These are phyloP conservation scores for Coemansia sp. DNA, from an alignment of 192 early-diverging fungal species.

Conservation along the genomic window DNA sequence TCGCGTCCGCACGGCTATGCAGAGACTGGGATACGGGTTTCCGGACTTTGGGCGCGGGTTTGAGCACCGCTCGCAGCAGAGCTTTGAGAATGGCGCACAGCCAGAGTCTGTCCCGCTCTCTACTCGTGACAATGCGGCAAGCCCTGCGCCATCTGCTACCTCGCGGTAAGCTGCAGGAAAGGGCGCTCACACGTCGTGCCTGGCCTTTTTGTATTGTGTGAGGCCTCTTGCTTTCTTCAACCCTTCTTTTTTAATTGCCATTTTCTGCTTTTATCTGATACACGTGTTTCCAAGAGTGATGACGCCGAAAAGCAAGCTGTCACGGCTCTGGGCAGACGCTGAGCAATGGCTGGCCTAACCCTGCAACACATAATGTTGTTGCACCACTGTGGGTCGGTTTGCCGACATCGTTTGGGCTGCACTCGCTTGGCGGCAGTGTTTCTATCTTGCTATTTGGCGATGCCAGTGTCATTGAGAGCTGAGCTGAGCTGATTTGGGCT, in stretches of 20 bases:
- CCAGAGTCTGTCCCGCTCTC: background rate
- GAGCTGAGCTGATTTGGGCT: background rate
- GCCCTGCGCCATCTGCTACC: background rate
- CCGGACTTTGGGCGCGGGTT: conserved; percentile 51
- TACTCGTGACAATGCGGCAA: background rate
- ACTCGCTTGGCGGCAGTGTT: background rate
- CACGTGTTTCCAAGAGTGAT: background rate
- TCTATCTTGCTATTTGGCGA: conserved; percentile 13
- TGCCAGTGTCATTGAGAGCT: conserved; percentile 1
- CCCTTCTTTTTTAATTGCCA: background rate
- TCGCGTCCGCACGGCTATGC: conserved; percentile 42
- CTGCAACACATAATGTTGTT: background rate
- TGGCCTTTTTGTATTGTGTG: background rate
- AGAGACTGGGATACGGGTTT: conserved; percentile 37
- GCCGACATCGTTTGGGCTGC: background rate
- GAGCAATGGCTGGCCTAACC: background rate
- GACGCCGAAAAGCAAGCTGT: background rate
- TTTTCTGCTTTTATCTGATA: background rate
- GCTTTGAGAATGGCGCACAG: conserved; percentile 25
- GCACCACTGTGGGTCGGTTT: conserved; percentile 1
- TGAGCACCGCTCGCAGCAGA: conserved; percentile 54
- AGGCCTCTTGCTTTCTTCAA: background rate
- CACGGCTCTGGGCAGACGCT: background rate
- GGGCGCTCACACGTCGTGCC: background rate
- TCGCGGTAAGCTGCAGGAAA: background rate